These are phyloP conservation scores for Pseudopithomyces chartarum DNA, from an alignment of 2,329 filamentous ascomycete genomes.

Conservation along the genomic window DNA sequence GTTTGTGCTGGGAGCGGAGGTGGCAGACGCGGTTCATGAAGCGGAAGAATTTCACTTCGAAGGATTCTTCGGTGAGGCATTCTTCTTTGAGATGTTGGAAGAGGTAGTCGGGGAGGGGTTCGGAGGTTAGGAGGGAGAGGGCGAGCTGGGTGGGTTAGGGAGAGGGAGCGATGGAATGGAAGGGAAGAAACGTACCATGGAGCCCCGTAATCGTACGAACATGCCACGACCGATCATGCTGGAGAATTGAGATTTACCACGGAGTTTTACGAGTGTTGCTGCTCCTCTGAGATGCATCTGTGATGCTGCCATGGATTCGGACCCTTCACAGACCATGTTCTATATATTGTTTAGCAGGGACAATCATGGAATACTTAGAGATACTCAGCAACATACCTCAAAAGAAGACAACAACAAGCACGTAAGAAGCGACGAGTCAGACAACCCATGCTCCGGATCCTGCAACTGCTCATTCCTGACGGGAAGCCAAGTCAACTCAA, in stretches of 20 bases:
- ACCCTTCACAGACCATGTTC: slow-evolving; percentile 18
- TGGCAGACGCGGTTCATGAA: slow-evolving; percentile 15
- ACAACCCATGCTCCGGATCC: slow-evolving; percentile 12
- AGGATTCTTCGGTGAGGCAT: slow-evolving; percentile 9
- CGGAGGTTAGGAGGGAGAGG: slow-evolving; percentile 12
- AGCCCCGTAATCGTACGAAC: slow-evolving; percentile 16
- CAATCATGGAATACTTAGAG: neutral
- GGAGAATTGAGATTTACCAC: slow-evolving; percentile 15
- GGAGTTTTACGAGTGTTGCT: slow-evolving; percentile 10
- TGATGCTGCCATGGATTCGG: slow-evolving; percentile 11
- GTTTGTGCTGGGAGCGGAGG: slow-evolving; percentile 15
- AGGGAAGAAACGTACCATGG: slow-evolving; percentile 8
- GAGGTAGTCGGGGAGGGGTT: slow-evolving; percentile 15
- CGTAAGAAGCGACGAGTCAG: slow-evolving; percentile 21
- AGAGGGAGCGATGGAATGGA: neutral
- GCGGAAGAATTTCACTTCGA: slow-evolving; percentile 12
- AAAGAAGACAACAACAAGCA: slow-evolving; percentile 19
- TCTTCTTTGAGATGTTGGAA: slow-evolving; percentile 12
- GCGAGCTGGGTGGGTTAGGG: slow-evolving; percentile 13
- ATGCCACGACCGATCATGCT: slow-evolving; percentile 11
- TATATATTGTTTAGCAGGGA: slow-evolving; percentile 7
- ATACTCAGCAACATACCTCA: slow-evolving; percentile 20
- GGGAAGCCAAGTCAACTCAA: neutral
- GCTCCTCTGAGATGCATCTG: slow-evolving; percentile 22
- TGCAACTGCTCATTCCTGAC: slow-evolving; percentile 16